Base-by-base conservation (phyloP, 169 alveolate species). In the Eimeria acervulina region DNA sequence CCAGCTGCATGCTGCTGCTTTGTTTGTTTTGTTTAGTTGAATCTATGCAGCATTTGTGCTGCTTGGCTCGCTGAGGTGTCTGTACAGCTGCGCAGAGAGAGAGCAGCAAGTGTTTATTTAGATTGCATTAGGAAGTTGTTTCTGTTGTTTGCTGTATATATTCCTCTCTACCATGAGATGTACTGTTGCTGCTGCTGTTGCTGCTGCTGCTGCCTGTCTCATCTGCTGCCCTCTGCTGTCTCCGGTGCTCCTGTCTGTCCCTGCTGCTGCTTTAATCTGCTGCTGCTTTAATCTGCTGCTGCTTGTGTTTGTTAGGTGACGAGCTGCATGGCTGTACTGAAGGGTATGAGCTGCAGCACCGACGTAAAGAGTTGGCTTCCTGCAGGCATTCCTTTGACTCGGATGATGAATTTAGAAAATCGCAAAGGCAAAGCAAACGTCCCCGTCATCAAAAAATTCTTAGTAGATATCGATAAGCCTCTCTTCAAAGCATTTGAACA, bases 361-460 rank as follows among this genome's bases (percentile, higher is more conserved):
- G 51, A 70, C 87, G 96, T 97, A 3, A 21, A 55, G 12, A 84
- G 76, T 51, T 96, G 97, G 97, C 85, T 92, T 55, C 95, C 97
- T 17, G 96, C 98, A 19, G 99, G 99, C 33, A 90, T 97, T 61
- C 98, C 99, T 12, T 97, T 98, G 81, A 90, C 98, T 47, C 93
- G 96, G 91, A 96, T 98, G 68, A 98, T 98, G 99, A 97, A 96
- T 66, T 91, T 97, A 93, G 98, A 97, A 59, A 93, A 70, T 19
- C 93, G 97, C 74, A 97, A 98, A 80, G 99, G 99, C n/a, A 97
- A 97, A 97, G 72, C 87, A 6, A 95, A 97, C 87, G 97, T 94
- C 55, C 99, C 99, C 10, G 99, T 99, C 47, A 99, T 99, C 90
- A 99, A 98, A 94, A 98, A 99, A 95, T 99, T 99, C 88, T 97